phyloP scores from a whole-genome alignment of 805 yeast genomes.

The Saturnispora quitensis region DNA sequence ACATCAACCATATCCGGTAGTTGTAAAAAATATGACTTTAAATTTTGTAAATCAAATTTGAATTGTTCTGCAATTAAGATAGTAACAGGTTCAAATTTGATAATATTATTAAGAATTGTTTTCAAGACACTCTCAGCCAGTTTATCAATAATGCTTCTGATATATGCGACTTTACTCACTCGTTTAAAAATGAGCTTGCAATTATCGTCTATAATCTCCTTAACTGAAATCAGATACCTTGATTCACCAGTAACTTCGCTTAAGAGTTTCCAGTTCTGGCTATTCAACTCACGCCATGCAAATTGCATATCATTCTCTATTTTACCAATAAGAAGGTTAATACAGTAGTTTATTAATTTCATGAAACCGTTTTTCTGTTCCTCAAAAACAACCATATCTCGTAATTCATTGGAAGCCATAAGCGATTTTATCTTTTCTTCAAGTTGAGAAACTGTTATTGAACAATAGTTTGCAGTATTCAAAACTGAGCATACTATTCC shows the following conservation, averaged over 20 bases:
- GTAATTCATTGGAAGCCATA: conserved; percentile 27
- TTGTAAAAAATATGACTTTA: conserved; percentile 45
- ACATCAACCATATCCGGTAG: conserved; percentile 40
- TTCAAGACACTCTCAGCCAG: conserved; percentile 54
- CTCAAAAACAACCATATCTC: conserved; percentile 44
- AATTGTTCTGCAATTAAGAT: conserved; percentile 74
- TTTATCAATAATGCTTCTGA: conserved; percentile 67
- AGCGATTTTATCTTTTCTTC: conserved; percentile 47
- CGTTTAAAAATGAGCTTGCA: conserved; percentile 42
- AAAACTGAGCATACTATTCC: conserved; percentile 61
- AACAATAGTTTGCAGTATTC: conserved; percentile 86
- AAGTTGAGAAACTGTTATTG: conserved; percentile 67
- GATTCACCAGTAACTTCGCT: conserved; percentile 66
- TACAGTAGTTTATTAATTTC: conserved; percentile 47
- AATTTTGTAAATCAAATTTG: conserved; percentile 55
- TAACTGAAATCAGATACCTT: conserved; percentile 54
- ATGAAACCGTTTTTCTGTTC: conserved; percentile 46
- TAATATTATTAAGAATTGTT: conserved; percentile 48
- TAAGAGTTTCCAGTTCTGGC: conserved; percentile 62
- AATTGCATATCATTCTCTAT: conserved; percentile 53
- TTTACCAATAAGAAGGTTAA: conserved; percentile 46
- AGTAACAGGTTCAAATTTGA: conserved; percentile 56
- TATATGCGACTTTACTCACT: conserved; percentile 61
- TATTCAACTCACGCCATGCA: conserved; percentile 77
- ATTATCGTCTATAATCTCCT: conserved; percentile 36